phyloP scores from a whole-genome alignment of 371 early-diverging fungal genomes.

The Apophysomyces variabilis region DNA sequence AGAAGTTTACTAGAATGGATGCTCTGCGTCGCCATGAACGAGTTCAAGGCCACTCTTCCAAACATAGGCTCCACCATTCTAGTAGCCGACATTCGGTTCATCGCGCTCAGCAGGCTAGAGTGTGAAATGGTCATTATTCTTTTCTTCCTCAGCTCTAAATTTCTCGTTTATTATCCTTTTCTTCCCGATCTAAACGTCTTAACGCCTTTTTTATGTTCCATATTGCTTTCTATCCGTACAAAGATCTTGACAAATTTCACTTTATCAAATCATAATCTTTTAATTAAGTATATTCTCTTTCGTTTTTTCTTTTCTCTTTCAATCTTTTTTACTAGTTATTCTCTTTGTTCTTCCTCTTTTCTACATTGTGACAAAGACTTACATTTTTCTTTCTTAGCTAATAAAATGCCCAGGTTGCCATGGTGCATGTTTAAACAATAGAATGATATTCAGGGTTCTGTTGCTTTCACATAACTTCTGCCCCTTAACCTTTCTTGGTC shows the following conservation, averaged over 20 bases:
- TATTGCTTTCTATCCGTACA: conserved; percentile 5
- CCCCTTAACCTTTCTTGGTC: not conserved
- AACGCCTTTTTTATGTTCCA: conserved; percentile 2
- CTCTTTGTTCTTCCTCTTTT: not conserved
- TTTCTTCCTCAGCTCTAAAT: not conserved
- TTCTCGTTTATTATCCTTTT: too few species aligned
- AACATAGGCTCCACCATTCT: conserved; percentile 5
- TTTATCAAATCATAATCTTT: not conserved
- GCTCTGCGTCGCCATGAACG: conserved; percentile 54
- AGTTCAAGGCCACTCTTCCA: conserved; percentile 41
- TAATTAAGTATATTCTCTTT: conserved; percentile 2
- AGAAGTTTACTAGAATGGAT: conserved; percentile 54
- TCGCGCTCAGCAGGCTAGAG: conserved; percentile 28
- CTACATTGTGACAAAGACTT: not conserved
- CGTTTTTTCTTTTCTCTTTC: not conserved
- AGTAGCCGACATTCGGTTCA: not conserved
- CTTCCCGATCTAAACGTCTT: too few species aligned
- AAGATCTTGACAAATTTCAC: conserved; percentile 13
- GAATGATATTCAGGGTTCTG: conserved; percentile 9
- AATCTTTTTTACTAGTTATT: too few species aligned
- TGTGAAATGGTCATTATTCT: conserved; percentile 10
- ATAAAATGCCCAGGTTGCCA: not conserved
- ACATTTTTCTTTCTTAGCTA: not conserved
- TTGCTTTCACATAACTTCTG: not conserved
- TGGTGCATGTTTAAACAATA: conserved; percentile 2